phyloP scores from a whole-genome alignment of 2,329 filamentous ascomycete species.

The Venturia pyrina region DNA sequence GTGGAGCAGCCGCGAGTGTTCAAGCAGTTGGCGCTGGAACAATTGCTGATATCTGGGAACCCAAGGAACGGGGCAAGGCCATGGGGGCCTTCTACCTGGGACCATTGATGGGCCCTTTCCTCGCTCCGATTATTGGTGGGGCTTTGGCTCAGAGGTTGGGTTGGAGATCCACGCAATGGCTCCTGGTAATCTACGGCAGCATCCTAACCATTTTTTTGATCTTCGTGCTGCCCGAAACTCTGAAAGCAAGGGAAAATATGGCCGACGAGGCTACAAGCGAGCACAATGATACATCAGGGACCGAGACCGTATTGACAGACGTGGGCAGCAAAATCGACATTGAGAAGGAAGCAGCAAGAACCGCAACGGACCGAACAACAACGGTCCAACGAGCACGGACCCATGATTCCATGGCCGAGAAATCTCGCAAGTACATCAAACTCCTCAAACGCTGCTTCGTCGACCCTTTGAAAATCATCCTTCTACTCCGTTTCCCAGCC shows the following conservation, averaged over 20 bases:
- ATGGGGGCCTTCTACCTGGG: conserved; percentile 31
- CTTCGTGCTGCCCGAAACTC: conserved; percentile 27
- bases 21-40: conserved; percentile 30
- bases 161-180: conserved; percentile 31
- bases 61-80: conserved; percentile 26
- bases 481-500: conserved; percentile 28
- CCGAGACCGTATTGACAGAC: background rate
- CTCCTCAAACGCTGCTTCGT: conserved; percentile 27
- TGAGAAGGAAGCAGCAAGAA: background rate
- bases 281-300: conserved; percentile 2
- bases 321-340: background rate
- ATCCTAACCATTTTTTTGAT: conserved; percentile 23
- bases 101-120: conserved; percentile 27
- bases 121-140: conserved; percentile 30
- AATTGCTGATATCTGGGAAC: conserved; percentile 29
- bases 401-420: too few relatives aligned
- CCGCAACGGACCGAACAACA: background rate
- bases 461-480: conserved; percentile 28
- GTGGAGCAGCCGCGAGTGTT: conserved; percentile 27
- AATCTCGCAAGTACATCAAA: conserved; percentile 17
- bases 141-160: conserved; percentile 23
- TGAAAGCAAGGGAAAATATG: conserved; percentile 13
- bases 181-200: conserved; percentile 28
- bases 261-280: conserved; percentile 15
- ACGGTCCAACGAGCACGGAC: background rate